Base-by-base conservation (phyloP, 495 filamentous ascomycete genomes). In the Trichocladium antarcticum region DNA sequence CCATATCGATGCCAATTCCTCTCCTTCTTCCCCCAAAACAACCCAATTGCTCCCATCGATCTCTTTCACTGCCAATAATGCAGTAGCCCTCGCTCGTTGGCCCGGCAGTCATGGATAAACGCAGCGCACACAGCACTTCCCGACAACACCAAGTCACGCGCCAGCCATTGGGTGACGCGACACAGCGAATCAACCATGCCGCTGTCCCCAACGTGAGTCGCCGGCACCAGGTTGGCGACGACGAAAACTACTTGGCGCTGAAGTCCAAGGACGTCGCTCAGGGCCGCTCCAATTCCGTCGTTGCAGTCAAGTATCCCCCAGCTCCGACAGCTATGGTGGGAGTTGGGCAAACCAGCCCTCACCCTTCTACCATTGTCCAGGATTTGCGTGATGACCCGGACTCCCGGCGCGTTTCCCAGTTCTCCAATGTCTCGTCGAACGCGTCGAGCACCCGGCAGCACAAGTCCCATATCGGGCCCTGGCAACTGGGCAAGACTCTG, bases 401-500 rank as follows among this genome's bases (percentile, higher is more conserved):
- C 17, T 71, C 75, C 6, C 83, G 85, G 20, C 77, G 87, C 29
- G 75, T 81, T 52, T 92, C 88, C 0, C 77, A 83, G 38, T 70
- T 85, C 14, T 90, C 87, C 1, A 81, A 79, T 3, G 67, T 73
- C 0, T 88, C 84, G 0, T 81, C 11, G 59, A 73, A 28, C 76
- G 77, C 54, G 70, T 76, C 22, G 46, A 57, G 22, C 50, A 62
- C 56, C 20, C 56, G 75, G 14, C 54, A 78, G 44, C 69, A 80
- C 38, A 95, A 95, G 62, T 84, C 80, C 8, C 80, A 84, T 53
- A 83, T 79, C 45, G 89, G 89, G 2, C 89, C 90, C 57, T 98
- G 93, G 93, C 75, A 86, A 42, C 68, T 98, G 15, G 92, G 92
- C 7, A 83, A 79, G 60, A 89, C 83, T 0, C 70, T 98, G 39